Percentiles rank a stretch among this genome's conserved stretches.
These are phyloP conservation scores for Scedosporium minutisporum DNA, from an alignment of 2,329 filamentous ascomycete genomes.

Conservation along the genomic window DNA sequence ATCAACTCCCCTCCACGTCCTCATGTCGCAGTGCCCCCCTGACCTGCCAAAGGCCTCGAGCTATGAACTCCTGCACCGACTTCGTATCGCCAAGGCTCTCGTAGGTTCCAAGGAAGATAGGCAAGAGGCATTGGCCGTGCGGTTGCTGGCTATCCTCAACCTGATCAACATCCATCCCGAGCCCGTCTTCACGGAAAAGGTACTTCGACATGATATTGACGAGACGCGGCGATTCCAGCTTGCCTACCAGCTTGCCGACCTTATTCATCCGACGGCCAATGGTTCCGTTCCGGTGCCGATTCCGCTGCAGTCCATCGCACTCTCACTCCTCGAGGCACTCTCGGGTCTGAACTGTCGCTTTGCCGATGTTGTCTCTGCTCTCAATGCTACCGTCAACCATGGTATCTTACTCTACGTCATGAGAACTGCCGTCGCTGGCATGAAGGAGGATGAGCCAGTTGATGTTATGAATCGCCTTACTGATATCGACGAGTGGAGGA, in stretches of 20 bases:
- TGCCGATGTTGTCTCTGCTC: conserved; percentile 75
- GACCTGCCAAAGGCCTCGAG: conserved; percentile 63
- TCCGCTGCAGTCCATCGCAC: conserved; percentile 70
- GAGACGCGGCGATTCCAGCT: conserved; percentile 83
- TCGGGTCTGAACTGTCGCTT: conserved; percentile 68
- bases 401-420: conserved; percentile 90
- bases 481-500: conserved; percentile 80
- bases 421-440: conserved; percentile 77
- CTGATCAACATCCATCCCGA: conserved; percentile 84
- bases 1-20: conserved; percentile 43
- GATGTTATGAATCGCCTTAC: conserved; percentile 51
- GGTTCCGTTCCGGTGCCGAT: conserved; percentile 59
- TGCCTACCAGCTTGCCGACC: conserved; percentile 81
- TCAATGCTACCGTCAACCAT: conserved; percentile 93
- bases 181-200: conserved; percentile 70
- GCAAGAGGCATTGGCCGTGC: conserved; percentile 68
- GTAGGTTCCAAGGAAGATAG: conserved; percentile 54
- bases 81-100: conserved; percentile 77
- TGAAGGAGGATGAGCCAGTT: conserved; percentile 46
- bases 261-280: conserved; percentile 74
- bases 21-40: conserved; percentile 44
- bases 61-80: conserved; percentile 77
- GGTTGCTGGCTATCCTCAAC: conserved; percentile 81
- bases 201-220: conserved; percentile 79
- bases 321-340: conserved; percentile 77